Evolutionary conservation across 345 rosid species (phyloP).

Genomic region (Acer campestre): DNA sequence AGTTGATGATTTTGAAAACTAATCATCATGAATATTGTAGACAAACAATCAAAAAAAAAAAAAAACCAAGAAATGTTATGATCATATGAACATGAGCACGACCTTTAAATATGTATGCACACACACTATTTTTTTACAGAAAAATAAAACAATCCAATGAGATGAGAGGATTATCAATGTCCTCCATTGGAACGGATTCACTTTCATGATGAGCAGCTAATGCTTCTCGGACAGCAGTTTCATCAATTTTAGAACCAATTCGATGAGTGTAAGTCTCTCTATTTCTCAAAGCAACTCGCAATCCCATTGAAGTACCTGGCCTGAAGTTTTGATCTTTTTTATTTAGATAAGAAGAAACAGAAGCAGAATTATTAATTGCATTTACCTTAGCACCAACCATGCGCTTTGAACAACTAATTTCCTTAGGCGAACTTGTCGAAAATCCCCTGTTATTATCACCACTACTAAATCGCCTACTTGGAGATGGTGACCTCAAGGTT

Average conservation of each 20-base stretch:
- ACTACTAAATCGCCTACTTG: conserved; percentile 50
- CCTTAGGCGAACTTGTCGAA: conserved; percentile 14
- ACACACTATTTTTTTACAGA: conserved; percentile 40
- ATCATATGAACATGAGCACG: conserved; percentile 6
- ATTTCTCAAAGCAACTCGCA: conserved; percentile 33
- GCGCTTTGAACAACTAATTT: conserved; percentile 32
- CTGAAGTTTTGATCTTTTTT: conserved; percentile 32
- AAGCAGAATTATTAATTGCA: conserved; percentile 22
- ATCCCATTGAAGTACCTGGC: conserved; percentile 25
- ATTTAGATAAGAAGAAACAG: conserved; percentile 38
- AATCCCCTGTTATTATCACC: conserved; percentile 31
- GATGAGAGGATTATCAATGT: conserved; percentile 70
- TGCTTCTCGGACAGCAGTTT: conserved; percentile 43
- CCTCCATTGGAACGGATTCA: conserved; percentile 46
- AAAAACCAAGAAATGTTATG: not conserved
- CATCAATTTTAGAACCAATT: conserved; percentile 55
- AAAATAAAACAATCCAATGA: conserved; percentile 94
- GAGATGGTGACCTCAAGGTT: conserved; percentile 58
- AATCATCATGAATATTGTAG: not conserved
- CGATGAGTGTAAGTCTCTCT: conserved; percentile 60
- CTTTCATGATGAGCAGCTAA: conserved; percentile 28
- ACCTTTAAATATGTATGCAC: not conserved
- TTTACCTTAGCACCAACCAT: conserved; percentile 30
- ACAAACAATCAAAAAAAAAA: not conserved
- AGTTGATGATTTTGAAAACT: conserved; percentile 12